Percentiles rank a stretch among this genome's conserved stretches.
Evolutionary conservation across 495 filamentous ascomycete genomes (phyloP).

Genomic region (Viridothelium virens): DNA sequence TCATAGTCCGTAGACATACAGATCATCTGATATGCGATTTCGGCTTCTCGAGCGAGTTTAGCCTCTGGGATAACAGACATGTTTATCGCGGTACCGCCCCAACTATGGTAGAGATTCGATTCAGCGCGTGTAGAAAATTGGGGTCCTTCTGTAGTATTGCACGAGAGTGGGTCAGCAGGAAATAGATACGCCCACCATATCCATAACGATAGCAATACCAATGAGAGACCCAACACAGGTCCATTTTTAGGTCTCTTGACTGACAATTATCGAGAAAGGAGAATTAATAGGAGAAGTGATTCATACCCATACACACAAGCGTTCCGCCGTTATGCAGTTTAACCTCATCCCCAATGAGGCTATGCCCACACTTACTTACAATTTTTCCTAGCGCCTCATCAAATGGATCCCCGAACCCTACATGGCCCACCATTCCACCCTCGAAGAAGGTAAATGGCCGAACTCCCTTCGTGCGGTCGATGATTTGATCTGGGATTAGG

Average conservation of each 20-base stretch:
- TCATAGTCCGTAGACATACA: conserved; percentile 99
- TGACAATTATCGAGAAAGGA: too few relatives aligned
- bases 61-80: conserved; percentile 91
- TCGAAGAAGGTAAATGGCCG: conserved; percentile 87
- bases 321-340: conserved; percentile 66
- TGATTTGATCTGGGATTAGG: conserved; percentile 85
- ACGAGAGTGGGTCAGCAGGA: too few relatives aligned
- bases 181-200: too few relatives aligned
- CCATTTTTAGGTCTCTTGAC: too few relatives aligned
- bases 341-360: conserved; percentile 67
- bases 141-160: conserved; percentile 58
- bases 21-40: conserved; percentile 91
- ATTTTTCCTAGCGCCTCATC: conserved; percentile 65
- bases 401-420: conserved; percentile 90
- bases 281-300: too few relatives aligned
- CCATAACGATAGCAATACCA: too few relatives aligned
- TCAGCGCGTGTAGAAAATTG: conserved; percentile 93
- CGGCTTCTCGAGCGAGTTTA: conserved; percentile 87
- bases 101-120: conserved; percentile 81
- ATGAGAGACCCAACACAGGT: too few relatives aligned
- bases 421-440: conserved; percentile 79
- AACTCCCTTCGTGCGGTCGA: conserved; percentile 87
- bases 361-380: conserved; percentile 61
- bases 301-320: conserved; percentile 62
- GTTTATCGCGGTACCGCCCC: conserved; percentile 86